Conservation (phyloP, 805 yeast species). For the Monosporozyma servazzii region DNA sequence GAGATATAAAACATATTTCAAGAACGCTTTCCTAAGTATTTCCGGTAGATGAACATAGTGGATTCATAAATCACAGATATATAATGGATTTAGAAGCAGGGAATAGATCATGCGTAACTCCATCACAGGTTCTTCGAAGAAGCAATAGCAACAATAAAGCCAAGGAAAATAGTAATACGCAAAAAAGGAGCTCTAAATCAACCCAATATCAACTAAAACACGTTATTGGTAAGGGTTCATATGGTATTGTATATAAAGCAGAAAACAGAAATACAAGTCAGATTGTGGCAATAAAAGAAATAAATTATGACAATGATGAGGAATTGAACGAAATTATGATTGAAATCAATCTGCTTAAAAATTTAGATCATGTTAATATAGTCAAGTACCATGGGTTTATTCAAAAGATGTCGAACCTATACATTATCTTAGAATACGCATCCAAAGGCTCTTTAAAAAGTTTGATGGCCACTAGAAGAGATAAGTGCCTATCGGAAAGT, state of each 20-base stretch:
- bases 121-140: constrained; percentile 3
- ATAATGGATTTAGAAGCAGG: not conserved
- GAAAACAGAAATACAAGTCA: constrained; percentile 55
- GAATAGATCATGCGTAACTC: not conserved
- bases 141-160: not conserved
- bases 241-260: constrained; percentile 77
- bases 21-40: not conserved
- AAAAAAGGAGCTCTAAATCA: not conserved
- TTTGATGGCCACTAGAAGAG: constrained; percentile 25
- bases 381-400: constrained; percentile 89
- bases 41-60: not conserved
- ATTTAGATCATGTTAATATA: constrained; percentile 76
- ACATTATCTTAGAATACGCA: constrained; percentile 71
- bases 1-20: not conserved
- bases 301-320: constrained; percentile 62
- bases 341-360: constrained; percentile 70
- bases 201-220: constrained; percentile 43
- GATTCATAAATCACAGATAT: not conserved
- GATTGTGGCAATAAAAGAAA: constrained; percentile 73
- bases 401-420: constrained; percentile 54
- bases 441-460: constrained; percentile 56
- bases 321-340: constrained; percentile 47
- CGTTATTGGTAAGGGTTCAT: constrained; percentile 83
- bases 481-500: constrained; percentile 44
- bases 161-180: not conserved